Evolutionary conservation across 2,329 filamentous ascomycete species (phyloP).

Genomic region (Cylindrodendrum hubeiense): DNA sequence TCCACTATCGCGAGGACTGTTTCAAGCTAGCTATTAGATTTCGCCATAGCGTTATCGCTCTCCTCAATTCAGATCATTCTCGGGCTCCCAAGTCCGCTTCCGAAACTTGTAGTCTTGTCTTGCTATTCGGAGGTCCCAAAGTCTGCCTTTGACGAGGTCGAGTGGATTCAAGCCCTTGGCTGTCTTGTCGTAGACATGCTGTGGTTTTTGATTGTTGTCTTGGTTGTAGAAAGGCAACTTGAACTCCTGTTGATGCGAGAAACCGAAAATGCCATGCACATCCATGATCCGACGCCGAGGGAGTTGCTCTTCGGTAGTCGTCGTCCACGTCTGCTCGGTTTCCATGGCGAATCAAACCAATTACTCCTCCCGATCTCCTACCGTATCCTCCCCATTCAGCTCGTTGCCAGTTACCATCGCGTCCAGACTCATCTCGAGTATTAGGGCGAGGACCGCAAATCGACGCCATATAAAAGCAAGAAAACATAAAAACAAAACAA

Average conservation of each 20-base stretch:
- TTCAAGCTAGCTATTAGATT: constrained; percentile 53
- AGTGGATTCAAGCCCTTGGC: constrained; percentile 47
- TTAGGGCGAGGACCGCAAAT: constrained; percentile 18
- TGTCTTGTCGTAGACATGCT: constrained; percentile 42
- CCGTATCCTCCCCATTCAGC: constrained; percentile 17
- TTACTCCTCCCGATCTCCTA: constrained; percentile 38
- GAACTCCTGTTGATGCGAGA: constrained; percentile 45
- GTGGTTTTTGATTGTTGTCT: constrained; percentile 33
- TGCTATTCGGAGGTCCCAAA: constrained; percentile 40
- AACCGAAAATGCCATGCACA: constrained; percentile 35
- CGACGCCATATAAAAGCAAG: constrained; percentile 34
- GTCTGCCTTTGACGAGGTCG: constrained; percentile 47
- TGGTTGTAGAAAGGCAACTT: constrained; percentile 42
- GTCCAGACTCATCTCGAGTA: constrained; percentile 24
- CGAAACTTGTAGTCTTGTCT: constrained; percentile 37
- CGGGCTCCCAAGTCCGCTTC: constrained; percentile 43
- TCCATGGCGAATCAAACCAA: constrained; percentile 43
- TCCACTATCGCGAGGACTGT: constrained; percentile 49
- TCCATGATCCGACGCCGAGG: constrained; percentile 33
- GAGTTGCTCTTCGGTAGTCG: constrained; percentile 32
- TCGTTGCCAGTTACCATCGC: constrained; percentile 19
- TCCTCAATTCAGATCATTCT: constrained; percentile 46
- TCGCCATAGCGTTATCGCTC: constrained; percentile 52
- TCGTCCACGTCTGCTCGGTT: constrained; percentile 39
- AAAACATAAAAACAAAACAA: constrained; percentile 35